phyloP scores from a whole-genome alignment of 2,329 filamentous ascomycete genomes.

The Phaeophleospora eucalypticola region DNA sequence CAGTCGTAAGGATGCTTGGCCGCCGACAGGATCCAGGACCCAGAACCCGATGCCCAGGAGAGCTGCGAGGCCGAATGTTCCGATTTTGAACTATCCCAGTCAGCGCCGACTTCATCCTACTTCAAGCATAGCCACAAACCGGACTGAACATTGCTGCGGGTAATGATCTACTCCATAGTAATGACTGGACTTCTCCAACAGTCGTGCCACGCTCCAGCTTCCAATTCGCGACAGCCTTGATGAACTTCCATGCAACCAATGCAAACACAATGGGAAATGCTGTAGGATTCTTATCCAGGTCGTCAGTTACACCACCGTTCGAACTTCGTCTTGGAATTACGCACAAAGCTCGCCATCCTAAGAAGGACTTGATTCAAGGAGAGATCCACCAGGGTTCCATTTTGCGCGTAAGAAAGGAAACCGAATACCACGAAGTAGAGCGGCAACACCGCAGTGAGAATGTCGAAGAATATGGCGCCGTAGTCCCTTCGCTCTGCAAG shows the following conservation, averaged over 20 bases:
- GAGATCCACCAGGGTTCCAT: slow-evolving; percentile 10
- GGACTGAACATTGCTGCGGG: slow-evolving; percentile 9
- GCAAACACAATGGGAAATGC: slow-evolving; percentile 16
- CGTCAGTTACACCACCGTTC: slow-evolving; percentile 2
- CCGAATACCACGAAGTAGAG: slow-evolving; percentile 15
- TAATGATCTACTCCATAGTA: slow-evolving; percentile 14
- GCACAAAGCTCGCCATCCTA: slow-evolving; percentile 11
- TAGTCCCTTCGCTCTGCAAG: slow-evolving; percentile 5
- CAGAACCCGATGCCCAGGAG: slow-evolving; percentile 4
- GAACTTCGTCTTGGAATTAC: not conserved
- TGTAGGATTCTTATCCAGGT: slow-evolving; percentile 9
- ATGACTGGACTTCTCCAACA: slow-evolving; percentile 11
- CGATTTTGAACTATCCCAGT: slow-evolving; percentile 3
- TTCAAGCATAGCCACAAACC: not conserved
- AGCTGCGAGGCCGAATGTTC: slow-evolving; percentile 1
- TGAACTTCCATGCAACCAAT: slow-evolving; percentile 11
- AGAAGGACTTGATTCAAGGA: slow-evolving; percentile 9
- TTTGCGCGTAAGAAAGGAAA: slow-evolving; percentile 6
- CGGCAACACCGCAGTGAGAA: slow-evolving; percentile 8
- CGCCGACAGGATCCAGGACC: slow-evolving; percentile 8
- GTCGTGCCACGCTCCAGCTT: slow-evolving; percentile 13
- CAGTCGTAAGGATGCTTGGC: slow-evolving; percentile 10
- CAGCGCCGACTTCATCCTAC: not conserved
- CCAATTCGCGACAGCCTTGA: slow-evolving; percentile 12
- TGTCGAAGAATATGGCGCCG: slow-evolving; percentile 9